Evolutionary conservation across 768 basidiomycete genomes (phyloP).

Genomic region (Astraeus odoratus): DNA sequence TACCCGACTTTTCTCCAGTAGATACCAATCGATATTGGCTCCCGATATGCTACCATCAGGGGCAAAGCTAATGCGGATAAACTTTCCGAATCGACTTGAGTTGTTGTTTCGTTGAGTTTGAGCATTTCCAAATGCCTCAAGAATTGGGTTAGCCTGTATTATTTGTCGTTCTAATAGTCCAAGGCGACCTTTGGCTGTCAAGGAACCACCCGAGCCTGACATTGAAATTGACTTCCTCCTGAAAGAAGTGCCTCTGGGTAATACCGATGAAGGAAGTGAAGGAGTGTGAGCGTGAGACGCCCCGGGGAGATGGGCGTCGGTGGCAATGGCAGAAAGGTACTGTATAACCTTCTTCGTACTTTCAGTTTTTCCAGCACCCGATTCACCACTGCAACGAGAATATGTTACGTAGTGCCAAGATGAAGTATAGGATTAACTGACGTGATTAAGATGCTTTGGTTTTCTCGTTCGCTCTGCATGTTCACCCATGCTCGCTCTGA

Average conservation of each 20-base stretch:
- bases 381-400: slow-evolving; percentile 71
- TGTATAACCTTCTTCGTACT: slow-evolving; percentile 99
- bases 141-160: slow-evolving; percentile 92
- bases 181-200: slow-evolving; percentile 65
- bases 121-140: slow-evolving; percentile 98
- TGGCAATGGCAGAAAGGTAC: slow-evolving; percentile 95
- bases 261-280: slow-evolving; percentile 53
- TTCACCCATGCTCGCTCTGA: slow-evolving; percentile 98
- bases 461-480: slow-evolving; percentile 96
- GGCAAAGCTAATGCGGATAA: slow-evolving; percentile 91
- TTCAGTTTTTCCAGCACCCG: slow-evolving; percentile 98
- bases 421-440: slow-evolving; percentile 34
- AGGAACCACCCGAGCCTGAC: slow-evolving; percentile 35
- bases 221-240: slow-evolving; percentile 48
- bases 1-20: slow-evolving; percentile 95
- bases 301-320: slow-evolving; percentile 55
- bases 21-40: slow-evolving; percentile 98
- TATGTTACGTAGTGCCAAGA: slow-evolving; percentile 7
- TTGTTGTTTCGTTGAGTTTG: slow-evolving; percentile 99
- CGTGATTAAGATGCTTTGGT: slow-evolving; percentile 98
- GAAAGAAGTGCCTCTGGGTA: slow-evolving; percentile 61
- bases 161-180: slow-evolving; percentile 94
- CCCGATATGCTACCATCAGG: slow-evolving; percentile 93
- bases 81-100: slow-evolving; percentile 97
- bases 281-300: slow-evolving; percentile 63